phyloP scores from a whole-genome alignment of 2,329 filamentous ascomycete species.

The Escovopsis weberi region DNA sequence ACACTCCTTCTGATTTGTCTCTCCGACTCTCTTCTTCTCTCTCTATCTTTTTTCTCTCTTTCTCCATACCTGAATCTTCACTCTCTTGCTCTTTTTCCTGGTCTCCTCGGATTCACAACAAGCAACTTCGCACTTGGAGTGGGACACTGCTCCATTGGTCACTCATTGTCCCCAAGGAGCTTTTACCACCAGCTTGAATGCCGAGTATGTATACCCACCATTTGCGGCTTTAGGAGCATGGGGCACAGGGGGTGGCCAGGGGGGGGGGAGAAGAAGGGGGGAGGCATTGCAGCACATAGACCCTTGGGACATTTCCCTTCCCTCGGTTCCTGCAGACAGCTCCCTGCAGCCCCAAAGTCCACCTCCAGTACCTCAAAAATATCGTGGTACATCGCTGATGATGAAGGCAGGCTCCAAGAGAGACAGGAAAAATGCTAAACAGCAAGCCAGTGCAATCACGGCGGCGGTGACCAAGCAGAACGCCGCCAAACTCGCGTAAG shows the following conservation, averaged over 20 bases:
- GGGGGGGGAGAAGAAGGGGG: too few relatives aligned
- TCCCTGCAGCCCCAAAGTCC: not conserved
- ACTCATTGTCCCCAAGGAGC: not conserved
- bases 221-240: too few relatives aligned
- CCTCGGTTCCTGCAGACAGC: not conserved
- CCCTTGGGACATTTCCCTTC: not conserved
- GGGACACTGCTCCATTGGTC: conserved; percentile 6
- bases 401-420: conserved; percentile 21
- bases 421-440: conserved; percentile 40
- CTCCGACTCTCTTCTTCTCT: too few relatives aligned
- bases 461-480: conserved; percentile 39
- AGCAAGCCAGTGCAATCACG: conserved; percentile 36
- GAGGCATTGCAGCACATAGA: too few relatives aligned
- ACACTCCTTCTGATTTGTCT: too few relatives aligned
- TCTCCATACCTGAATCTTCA: too few relatives aligned
- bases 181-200: conserved; percentile 6
- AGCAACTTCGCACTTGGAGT: conserved; percentile 1
- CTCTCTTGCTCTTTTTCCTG: too few relatives aligned
- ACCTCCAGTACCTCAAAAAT: not conserved
- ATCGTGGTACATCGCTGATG: not conserved
- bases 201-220: conserved; percentile 2
- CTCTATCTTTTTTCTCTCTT: too few relatives aligned
- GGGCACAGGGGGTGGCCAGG: too few relatives aligned
- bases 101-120: not conserved
- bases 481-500: conserved; percentile 37